Evolutionary conservation across 1,139 yeast genomes (phyloP).

Genomic region (Diutina pseudorugosa): DNA sequence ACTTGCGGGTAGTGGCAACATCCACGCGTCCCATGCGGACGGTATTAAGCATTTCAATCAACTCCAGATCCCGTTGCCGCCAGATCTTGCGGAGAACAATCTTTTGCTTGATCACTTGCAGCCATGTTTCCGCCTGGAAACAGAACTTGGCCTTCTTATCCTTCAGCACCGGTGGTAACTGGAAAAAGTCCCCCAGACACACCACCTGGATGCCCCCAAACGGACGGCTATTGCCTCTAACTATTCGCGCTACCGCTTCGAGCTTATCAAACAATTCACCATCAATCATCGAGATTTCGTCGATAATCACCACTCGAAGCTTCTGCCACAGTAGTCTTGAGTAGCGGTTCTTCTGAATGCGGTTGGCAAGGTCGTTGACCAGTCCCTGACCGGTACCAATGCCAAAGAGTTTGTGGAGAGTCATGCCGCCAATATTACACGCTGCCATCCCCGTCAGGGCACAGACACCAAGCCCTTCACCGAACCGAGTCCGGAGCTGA

Average conservation of each 20-base stretch:
- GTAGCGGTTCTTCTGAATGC: conserved; percentile 33
- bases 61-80: conserved; percentile 54
- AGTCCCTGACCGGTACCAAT: conserved; percentile 58
- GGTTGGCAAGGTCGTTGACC: conserved; percentile 28
- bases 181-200: conserved; percentile 76
- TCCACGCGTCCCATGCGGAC: conserved; percentile 63
- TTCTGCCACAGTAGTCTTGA: conserved; percentile 44
- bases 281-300: conserved; percentile 78
- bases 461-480: conserved; percentile 57
- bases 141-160: conserved; percentile 39
- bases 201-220: conserved; percentile 80
- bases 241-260: conserved; percentile 42
- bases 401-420: conserved; percentile 69
- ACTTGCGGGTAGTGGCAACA: conserved; percentile 39
- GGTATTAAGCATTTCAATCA: conserved; percentile 64
- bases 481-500: conserved; percentile 23
- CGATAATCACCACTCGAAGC: conserved; percentile 57
- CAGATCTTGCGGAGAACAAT: conserved; percentile 52
- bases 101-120: conserved; percentile 37
- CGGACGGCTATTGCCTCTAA: conserved; percentile 34
- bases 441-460: conserved; percentile 95
- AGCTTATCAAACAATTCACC: conserved; percentile 54
- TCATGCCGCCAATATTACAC: conserved; percentile 72
- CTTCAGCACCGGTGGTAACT: conserved; percentile 63
- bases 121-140: conserved; percentile 41